These are phyloP conservation scores for Xerocomus amazonicus DNA, from an alignment of 1,284 basidiomycete genomes.

Conservation along the genomic window DNA sequence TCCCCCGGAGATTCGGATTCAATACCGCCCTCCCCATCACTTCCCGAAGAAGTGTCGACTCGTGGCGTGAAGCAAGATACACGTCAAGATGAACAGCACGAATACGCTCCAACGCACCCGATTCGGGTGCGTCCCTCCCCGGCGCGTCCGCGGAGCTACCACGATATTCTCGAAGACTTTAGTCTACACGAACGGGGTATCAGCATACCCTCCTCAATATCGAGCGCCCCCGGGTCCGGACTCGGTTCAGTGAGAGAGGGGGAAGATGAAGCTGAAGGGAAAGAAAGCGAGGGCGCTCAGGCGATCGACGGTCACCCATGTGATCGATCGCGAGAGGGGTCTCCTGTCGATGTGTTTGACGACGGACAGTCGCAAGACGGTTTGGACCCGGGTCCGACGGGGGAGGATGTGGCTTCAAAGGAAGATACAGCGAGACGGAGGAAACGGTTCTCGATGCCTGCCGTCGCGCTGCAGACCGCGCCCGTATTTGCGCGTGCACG, in stretches of 20 bases:
- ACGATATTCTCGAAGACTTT: slow-evolving; percentile 65
- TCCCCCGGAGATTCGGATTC: slow-evolving; percentile 16
- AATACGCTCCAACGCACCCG: slow-evolving; percentile 15
- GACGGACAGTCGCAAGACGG: slow-evolving; percentile 9
- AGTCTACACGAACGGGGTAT: slow-evolving; percentile 36
- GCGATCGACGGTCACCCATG: slow-evolving; percentile 1
- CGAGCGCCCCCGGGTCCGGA: slow-evolving; percentile 24
- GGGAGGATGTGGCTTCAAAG: slow-evolving; percentile 9
- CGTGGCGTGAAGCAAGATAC: not conserved
- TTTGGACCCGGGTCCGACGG: not conserved
- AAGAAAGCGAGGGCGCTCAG: slow-evolving; percentile 18
- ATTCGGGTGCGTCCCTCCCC: slow-evolving; percentile 38
- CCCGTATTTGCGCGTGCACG: slow-evolving; percentile 60
- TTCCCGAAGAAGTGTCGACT: not conserved
- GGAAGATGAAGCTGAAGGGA: slow-evolving; percentile 19
- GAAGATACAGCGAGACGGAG: slow-evolving; percentile 61
- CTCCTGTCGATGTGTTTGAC: not conserved
- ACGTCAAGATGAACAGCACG: slow-evolving; percentile 11
- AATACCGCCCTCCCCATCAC: slow-evolving; percentile 6
- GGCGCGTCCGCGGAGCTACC: slow-evolving; percentile 55
- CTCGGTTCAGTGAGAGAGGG: slow-evolving; percentile 30
- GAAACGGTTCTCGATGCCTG: slow-evolving; percentile 72
- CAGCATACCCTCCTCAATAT: slow-evolving; percentile 33
- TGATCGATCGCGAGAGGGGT: not conserved
- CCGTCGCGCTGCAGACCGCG: slow-evolving; percentile 66